phyloP scores from a whole-genome alignment of 176 grass and related monocot species.

The Oryza punctata region DNA sequence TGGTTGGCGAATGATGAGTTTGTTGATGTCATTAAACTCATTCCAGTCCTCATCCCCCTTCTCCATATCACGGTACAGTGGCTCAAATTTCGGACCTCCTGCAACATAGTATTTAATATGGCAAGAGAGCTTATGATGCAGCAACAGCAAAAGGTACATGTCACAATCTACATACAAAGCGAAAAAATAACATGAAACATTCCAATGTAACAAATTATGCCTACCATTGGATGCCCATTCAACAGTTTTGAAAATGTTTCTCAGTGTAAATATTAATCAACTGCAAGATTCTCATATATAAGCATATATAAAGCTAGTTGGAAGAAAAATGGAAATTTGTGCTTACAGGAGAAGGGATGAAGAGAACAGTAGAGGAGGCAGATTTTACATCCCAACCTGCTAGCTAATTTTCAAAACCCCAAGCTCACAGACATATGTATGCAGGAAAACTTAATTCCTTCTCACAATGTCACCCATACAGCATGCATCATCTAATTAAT shows the following conservation, averaged over 20 bases:
- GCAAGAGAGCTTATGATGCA: background rate
- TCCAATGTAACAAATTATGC: background rate
- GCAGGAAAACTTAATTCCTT: background rate
- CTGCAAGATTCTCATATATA: background rate
- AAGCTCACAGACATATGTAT: background rate
- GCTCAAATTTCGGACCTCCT: slow-evolving; percentile 99
- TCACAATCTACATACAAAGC: background rate
- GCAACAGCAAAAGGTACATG: background rate
- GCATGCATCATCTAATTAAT: background rate
- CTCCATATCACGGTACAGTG: slow-evolving; percentile 96
- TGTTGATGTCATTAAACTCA: slow-evolving; percentile 99
- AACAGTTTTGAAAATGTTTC: background rate
- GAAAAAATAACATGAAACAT: background rate
- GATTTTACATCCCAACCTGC: background rate
- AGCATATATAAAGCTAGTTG: background rate
- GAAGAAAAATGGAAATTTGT: background rate
- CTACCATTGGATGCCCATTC: background rate
- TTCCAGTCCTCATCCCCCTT: slow-evolving; percentile 99
- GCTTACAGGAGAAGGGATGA: background rate
- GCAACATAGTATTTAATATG: slow-evolving; percentile 11
- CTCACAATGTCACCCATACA: background rate
- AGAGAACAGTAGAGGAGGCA: background rate
- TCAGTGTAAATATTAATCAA: background rate
- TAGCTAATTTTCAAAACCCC: background rate
- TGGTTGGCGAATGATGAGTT: slow-evolving; percentile 96